These are phyloP conservation scores for Licmophora abbreviata DNA, from an alignment of 108 stramenopile genomes.

Conservation along the genomic window DNA sequence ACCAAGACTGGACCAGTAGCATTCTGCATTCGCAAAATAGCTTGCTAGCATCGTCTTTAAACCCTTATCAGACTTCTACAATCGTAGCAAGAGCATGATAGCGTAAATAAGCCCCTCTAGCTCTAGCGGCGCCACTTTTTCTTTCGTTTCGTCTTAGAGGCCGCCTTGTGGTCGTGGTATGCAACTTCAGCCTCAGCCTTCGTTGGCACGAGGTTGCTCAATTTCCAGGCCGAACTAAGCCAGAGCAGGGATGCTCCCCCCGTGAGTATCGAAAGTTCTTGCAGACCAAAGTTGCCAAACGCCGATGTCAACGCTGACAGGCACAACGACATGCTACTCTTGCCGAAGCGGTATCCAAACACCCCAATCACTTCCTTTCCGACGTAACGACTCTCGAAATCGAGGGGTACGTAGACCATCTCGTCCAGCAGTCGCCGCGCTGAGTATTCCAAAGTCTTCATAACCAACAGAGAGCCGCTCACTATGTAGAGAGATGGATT, in stretches of 20 bases:
- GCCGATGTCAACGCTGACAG: conserved; percentile 60
- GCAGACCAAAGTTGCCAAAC: conserved; percentile 47
- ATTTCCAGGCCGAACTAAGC: conserved; percentile 53
- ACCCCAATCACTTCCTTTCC: conserved; percentile 86
- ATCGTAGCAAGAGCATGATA: no score
- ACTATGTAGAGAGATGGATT: conserved; percentile 63
- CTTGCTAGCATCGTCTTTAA: no score
- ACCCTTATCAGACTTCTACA: no score
- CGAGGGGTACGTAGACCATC: conserved; percentile 82
- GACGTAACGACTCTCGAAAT: conserved; percentile 75
- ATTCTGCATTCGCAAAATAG: no score
- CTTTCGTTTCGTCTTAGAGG: no score
- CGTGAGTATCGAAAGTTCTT: conserved; percentile 53
- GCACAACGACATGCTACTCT: conserved; percentile 60
- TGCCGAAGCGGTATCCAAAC: conserved; percentile 82
- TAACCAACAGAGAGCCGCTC: conserved; percentile 52
- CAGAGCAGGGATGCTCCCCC: conserved; percentile 44
- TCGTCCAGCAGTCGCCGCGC: conserved; percentile 80
- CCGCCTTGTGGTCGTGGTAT: no score
- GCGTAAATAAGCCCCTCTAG: no score
- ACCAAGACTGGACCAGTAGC: no score
- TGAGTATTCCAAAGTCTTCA: conserved; percentile 84
- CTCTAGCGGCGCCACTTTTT: no score
- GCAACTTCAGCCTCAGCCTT: conserved; percentile 36
- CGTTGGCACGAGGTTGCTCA: conserved; percentile 71